Base-by-base conservation (phyloP, 805 yeast genomes). In the Hanseniaspora vineae region DNA sequence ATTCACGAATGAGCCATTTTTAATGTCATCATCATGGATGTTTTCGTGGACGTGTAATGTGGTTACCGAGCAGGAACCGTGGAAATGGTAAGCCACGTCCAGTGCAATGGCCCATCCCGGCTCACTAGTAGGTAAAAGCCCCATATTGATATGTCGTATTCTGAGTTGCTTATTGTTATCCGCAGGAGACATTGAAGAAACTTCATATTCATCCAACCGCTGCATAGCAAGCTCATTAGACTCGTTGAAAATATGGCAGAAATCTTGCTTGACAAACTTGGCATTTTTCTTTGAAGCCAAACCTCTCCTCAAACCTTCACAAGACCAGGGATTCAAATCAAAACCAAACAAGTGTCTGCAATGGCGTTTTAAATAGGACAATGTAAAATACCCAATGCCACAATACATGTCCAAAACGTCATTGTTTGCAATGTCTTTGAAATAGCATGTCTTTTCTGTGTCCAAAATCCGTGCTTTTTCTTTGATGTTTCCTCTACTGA, bases 261-360 rank as follows among this genome's bases (percentile, higher is more conserved):
- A 23, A 23, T 23, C 8, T 23, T 23, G 29, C 29, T 23, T 23
- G 29, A 23, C 29, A 8, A 23, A 23, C 69, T 44, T 59, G 59
- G 35, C 60, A 55, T 42, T 51, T 47, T 10, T 56, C 53, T 10
- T 54, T 46, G 3, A 53, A 47, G 9, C 64, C 4, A 81, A 70
- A 1, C 88, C 88, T 40, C 77, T 66, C 2, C 64, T 55, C 37
- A 86, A 66, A 0, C 94, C 96, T 53, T 80, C 78, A 3, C 82
- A 72, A 42, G 90, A 82, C 92, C 92, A 85, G 2, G 86, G 84
- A 55, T 87, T 86, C 42, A 86, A 61, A 51, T 86, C 96, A 86
- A 95, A 86, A 57, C 94, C 80, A 44, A 78, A 71, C 1, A 84
- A 64, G 15, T 65, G 59, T 8, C 63, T 56, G 1, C 87, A 85